phyloP scores from a whole-genome alignment of 768 basidiomycete genomes.

The Flagelloscypha sp. region DNA sequence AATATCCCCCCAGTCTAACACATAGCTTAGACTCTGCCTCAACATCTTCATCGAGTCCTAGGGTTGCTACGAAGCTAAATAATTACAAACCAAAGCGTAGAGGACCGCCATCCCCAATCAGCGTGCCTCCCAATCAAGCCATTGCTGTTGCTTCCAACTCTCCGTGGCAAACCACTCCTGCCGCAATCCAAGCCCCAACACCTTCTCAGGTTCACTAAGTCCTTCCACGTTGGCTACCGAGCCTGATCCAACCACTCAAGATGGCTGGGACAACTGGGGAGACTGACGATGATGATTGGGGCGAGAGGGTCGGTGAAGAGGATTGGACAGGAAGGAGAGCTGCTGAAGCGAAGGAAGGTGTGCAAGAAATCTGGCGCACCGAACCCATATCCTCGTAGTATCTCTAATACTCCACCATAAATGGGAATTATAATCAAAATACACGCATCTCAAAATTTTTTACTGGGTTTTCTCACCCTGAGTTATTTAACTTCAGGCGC shows the following conservation, averaged over 20 bases:
- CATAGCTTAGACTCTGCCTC: conserved; percentile 32
- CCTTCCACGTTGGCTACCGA: conserved; percentile 5
- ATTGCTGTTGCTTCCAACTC: conserved; percentile 7
- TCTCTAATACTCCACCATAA: too few relatives aligned
- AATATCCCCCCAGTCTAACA: conserved; percentile 55
- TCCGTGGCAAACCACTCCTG: conserved; percentile 10
- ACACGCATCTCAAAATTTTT: too few relatives aligned
- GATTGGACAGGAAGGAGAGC: conserved; percentile 36
- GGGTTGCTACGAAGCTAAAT: conserved; percentile 27
- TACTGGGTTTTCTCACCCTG: too few relatives aligned
- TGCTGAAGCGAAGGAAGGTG: conserved; percentile 27
- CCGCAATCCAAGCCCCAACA: conserved; percentile 14
- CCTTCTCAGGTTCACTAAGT: conserved; percentile 7
- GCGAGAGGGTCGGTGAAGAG: conserved; percentile 36
- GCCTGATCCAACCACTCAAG: conserved; percentile 5
- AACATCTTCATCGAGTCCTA: conserved; percentile 21
- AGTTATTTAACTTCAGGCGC: too few relatives aligned
- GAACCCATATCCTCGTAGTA: too few relatives aligned
- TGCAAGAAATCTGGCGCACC: conserved; percentile 20
- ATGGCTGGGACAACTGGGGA: conserved; percentile 45
- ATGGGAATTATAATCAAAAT: too few relatives aligned
- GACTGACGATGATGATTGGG: conserved; percentile 47
- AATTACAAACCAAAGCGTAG: conserved; percentile 32
- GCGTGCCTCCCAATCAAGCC: conserved; percentile 5
- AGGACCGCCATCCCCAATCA: conserved; percentile 23